Evolutionary conservation across 306 rosid species (phyloP).

Genomic region (Carpinus fangiana): DNA sequence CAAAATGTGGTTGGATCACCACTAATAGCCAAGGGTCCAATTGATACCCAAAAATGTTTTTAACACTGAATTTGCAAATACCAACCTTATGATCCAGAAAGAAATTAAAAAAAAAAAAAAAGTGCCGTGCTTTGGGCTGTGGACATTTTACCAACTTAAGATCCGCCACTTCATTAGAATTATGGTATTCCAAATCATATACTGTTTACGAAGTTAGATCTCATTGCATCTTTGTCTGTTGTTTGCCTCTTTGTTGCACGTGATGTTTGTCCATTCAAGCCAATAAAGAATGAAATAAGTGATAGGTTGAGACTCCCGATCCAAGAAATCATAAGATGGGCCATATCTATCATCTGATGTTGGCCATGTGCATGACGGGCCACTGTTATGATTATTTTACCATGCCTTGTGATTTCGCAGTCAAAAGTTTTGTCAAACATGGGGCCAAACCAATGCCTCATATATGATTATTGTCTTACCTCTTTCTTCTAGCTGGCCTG

Average conservation of each 20-base stretch:
- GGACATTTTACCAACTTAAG: neutral
- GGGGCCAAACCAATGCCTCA: neutral
- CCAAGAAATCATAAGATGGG: constrained; percentile 5
- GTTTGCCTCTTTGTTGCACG: constrained; percentile 16
- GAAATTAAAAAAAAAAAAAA: too few relatives aligned
- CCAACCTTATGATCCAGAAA: too few relatives aligned
- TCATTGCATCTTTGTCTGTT: constrained; percentile 1
- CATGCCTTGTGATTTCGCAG: neutral
- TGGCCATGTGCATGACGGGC: constrained; percentile 27
- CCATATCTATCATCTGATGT: neutral
- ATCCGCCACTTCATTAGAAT: neutral
- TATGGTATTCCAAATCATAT: constrained; percentile 1
- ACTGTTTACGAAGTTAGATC: neutral
- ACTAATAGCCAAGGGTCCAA: too few relatives aligned
- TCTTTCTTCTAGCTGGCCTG: too few relatives aligned
- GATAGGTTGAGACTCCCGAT: constrained; percentile 33
- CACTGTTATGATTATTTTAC: constrained; percentile 12
- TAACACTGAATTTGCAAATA: too few relatives aligned
- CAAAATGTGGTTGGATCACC: too few relatives aligned
- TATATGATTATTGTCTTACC: neutral
- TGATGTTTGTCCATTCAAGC: constrained; percentile 21
- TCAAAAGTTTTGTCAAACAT: neutral
- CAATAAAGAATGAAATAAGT: neutral
- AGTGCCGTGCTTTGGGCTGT: too few relatives aligned
- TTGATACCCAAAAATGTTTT: too few relatives aligned